Evolutionary conservation across 2,329 filamentous ascomycete species (phyloP).

Genomic region (Pseudopyricularia javanii): DNA sequence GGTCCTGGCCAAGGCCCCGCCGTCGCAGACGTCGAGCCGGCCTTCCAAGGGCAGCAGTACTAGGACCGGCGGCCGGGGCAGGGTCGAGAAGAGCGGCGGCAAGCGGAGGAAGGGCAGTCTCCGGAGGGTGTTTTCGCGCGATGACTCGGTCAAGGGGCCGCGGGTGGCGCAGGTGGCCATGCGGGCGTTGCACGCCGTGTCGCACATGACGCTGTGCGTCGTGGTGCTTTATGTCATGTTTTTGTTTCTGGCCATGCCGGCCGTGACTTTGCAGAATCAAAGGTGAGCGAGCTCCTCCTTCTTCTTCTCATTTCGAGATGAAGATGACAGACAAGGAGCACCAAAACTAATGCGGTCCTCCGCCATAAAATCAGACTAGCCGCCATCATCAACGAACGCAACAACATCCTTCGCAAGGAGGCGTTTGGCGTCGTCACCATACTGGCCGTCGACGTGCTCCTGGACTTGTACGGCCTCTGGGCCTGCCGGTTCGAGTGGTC

Average conservation of each 20-base stretch:
- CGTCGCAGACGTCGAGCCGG: too few species aligned
- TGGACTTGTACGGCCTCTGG: constrained; percentile 21
- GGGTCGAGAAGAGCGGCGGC: background rate
- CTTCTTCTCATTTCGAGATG: too few species aligned
- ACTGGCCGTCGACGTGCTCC: constrained; percentile 19
- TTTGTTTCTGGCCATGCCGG: constrained; percentile 3
- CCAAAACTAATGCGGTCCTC: background rate
- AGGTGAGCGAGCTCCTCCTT: constrained; percentile 1
- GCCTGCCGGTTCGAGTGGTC: constrained; percentile 17
- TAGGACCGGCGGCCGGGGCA: background rate
- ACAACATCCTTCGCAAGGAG: background rate
- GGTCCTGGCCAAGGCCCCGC: too few species aligned
- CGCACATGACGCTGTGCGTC: constrained; percentile 8
- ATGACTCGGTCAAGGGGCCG: constrained; percentile 2
- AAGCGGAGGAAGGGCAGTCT: background rate
- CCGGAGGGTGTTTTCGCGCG: background rate
- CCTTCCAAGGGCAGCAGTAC: too few species aligned
- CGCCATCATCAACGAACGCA: constrained; percentile 11
- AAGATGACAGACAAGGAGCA: background rate
- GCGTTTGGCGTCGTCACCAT: constrained; percentile 13
- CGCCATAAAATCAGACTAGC: constrained; percentile 10
- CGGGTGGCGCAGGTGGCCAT: background rate
- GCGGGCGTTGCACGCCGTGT: constrained; percentile 6
- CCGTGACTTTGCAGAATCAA: constrained; percentile 3
- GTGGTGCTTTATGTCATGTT: constrained; percentile 11